Percentiles rank a stretch among this genome's conserved stretches.
These are phyloP conservation scores for Rosa persica DNA, from an alignment of 306 rosid species.

Conservation along the genomic window DNA sequence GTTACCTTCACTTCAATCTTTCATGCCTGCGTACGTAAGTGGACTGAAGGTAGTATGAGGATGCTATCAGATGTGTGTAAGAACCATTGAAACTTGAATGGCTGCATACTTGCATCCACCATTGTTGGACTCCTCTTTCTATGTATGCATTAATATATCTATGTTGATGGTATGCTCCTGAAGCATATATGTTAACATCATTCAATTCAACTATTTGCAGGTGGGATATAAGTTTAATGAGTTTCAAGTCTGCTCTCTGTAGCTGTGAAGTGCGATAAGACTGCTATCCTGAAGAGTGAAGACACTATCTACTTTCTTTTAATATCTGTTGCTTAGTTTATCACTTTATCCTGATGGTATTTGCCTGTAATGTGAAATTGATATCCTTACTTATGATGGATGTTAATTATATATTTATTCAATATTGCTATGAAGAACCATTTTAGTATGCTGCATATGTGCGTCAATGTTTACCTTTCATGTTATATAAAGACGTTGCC, in stretches of 20 bases:
- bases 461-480: background rate
- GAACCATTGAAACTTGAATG: no score
- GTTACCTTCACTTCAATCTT: no score
- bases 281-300: background rate
- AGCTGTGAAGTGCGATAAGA: background rate
- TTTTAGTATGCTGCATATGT: background rate
- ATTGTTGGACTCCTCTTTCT: background rate
- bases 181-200: background rate
- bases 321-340: background rate
- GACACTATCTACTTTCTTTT: background rate
- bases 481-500: background rate
- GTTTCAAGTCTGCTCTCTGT: background rate
- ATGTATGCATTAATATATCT: no score
- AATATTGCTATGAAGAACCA: background rate
- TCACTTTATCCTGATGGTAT: background rate
- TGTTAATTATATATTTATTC: no score
- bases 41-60: no score
- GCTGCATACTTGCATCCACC: no score
- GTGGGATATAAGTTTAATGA: background rate
- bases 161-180: background rate
- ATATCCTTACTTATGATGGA: background rate
- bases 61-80: no score
- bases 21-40: background rate
- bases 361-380: background rate
- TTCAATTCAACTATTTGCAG: background rate